Percentiles rank a stretch among this genome's conserved stretches.
Evolutionary conservation across 345 rosid species (phyloP).

Genomic region (Eucalyptus tenuipes): DNA sequence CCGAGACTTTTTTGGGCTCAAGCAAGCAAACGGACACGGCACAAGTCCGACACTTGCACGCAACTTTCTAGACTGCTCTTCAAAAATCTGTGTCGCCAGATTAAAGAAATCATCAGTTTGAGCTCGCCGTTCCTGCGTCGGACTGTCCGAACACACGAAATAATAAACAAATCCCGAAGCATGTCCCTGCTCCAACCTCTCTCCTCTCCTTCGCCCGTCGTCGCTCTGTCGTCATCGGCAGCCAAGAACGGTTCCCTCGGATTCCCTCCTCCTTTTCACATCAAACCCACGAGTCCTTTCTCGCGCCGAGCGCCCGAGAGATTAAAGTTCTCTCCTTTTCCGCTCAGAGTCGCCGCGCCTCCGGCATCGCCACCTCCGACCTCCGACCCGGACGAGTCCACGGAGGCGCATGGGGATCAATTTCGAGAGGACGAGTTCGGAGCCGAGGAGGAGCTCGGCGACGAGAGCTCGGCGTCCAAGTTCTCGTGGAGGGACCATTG

Average conservation of each 20-base stretch:
- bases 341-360: constrained; percentile 52
- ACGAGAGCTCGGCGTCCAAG: constrained; percentile 42
- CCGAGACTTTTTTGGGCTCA: background rate
- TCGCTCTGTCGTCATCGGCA: background rate
- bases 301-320: background rate
- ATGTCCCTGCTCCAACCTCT: background rate
- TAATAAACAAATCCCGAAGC: background rate
- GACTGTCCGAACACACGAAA: background rate
- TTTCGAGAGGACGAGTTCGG: constrained; percentile 13
- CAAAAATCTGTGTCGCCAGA: background rate
- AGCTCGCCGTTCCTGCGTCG: background rate
- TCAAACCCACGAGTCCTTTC: constrained; percentile 1
- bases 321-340: background rate
- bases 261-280: background rate
- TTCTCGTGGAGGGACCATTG: constrained; percentile 95
- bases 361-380: constrained; percentile 28
- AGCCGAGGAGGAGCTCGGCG: constrained; percentile 31
- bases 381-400: constrained; percentile 8
- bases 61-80: background rate
- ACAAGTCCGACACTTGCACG: background rate
- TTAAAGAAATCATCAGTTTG: background rate
- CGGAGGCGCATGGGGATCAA: background rate
- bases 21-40: background rate
- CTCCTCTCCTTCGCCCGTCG: background rate
- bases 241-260: background rate